Percentiles rank a stretch among this genome's conserved stretches.
phyloP scores from a whole-genome alignment of 2,329 filamentous ascomycete species.

The Fusarium napiforme region DNA sequence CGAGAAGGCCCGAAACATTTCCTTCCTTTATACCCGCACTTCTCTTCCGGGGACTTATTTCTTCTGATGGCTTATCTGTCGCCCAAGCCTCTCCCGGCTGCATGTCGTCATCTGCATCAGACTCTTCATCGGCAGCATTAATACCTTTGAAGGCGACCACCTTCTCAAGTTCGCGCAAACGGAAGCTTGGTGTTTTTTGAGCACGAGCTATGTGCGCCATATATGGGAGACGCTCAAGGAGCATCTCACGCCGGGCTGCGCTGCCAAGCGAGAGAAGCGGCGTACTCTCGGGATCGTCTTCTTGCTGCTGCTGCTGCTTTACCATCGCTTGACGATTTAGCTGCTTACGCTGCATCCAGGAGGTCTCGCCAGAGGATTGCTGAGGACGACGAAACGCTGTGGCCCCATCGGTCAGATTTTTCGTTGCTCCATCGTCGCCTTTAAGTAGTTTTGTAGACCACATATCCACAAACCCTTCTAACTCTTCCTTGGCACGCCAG shows the following conservation, averaged over 20 bases:
- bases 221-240: conserved; percentile 90
- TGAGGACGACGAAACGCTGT: conserved; percentile 61
- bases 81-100: conserved; percentile 65
- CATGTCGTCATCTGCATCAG: conserved; percentile 58
- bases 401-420: conserved; percentile 58
- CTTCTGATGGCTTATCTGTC: conserved; percentile 69
- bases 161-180: conserved; percentile 71
- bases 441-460: conserved; percentile 72
- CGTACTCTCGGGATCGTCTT: conserved; percentile 40
- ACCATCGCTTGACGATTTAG: conserved; percentile 33
- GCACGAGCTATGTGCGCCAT: conserved; percentile 73
- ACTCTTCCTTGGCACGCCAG: conserved; percentile 85
- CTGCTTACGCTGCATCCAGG: conserved; percentile 52
- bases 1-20: conserved; percentile 56
- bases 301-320: conserved; percentile 27
- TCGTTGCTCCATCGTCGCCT: conserved; percentile 58
- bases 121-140: conserved; percentile 58
- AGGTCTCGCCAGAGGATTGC: conserved; percentile 40
- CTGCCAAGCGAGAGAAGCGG: conserved; percentile 70
- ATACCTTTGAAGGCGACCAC: conserved; percentile 75
- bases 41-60: conserved; percentile 61
- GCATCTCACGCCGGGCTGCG: conserved; percentile 75
- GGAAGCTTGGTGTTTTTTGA: conserved; percentile 51
- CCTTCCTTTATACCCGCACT: conserved; percentile 52
- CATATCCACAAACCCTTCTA: conserved; percentile 76